Evolutionary conservation across 257 asterid species (phyloP), one percentile per base, ranked within the genome.

Genomic region (Eustoma russellianum): DNA sequence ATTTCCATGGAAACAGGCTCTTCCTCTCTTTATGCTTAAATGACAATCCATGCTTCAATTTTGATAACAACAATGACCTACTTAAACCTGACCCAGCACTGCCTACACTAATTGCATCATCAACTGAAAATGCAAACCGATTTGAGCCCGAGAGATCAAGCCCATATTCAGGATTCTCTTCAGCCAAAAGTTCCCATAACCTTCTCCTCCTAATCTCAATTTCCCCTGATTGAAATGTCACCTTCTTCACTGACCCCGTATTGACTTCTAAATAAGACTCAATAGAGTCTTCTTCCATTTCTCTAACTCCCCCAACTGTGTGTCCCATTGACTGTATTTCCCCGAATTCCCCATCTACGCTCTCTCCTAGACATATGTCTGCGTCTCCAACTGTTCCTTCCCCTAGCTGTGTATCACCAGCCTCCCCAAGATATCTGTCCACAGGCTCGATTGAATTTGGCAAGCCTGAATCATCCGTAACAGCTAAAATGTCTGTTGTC

Each of bases 1-100:
- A 86, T 73, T 71, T 86, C 96, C 95, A 83, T 13, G 94, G 94
- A 59, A 83, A 86, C 51, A 70, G 74, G 69, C 76, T 81, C 52
- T 63, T 76, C 59, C 75, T 68, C 58, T 80, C 93, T 71, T 78
- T 86, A 46, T 80, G 86, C 80, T 85, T 83, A 66, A 63, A 82
- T 74, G 79, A 66, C 77, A 86, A 74, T 16, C 96, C 95, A 35
- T 79, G 82, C 66, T 90, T 86, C 62, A 90, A 73, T 64, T 83
- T 90, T 33, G 98, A 73, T 62, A 83, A 66, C 70, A 90, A 57
- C 63, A 90, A 69, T 6, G 94, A 90, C 70, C 94, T 74, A 65
- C 68, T 79, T 76, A 70, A 86, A 2, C 91, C 68, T 14, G 69
- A 57, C 14, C 69, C 57, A 16, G 69, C 69, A 41, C 60, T 68